Percentiles rank a stretch among this genome's conserved stretches.
These are phyloP conservation scores for Fusarium citri DNA, from an alignment of 2,329 filamentous ascomycete species.

Conservation along the genomic window DNA sequence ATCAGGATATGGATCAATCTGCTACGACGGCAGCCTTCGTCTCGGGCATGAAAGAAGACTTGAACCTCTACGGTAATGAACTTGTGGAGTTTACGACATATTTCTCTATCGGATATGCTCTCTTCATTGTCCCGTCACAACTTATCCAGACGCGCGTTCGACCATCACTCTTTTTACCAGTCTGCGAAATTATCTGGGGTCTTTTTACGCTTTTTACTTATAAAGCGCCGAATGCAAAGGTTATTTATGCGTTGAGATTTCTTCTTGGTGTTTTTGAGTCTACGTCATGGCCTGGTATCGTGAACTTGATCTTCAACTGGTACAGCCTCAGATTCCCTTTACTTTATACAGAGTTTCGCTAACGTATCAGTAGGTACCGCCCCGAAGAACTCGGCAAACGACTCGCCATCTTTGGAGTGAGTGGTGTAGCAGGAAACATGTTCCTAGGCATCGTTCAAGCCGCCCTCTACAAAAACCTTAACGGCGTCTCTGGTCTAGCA, in stretches of 20 bases:
- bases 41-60: conserved; percentile 41
- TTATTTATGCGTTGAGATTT: conserved; percentile 31
- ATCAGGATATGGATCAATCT: conserved; percentile 42
- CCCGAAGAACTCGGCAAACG: conserved; percentile 40
- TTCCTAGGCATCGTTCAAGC: conserved; percentile 42
- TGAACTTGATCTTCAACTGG: conserved; percentile 42
- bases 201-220: conserved; percentile 37
- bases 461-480: conserved; percentile 36
- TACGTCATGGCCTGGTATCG: conserved; percentile 41
- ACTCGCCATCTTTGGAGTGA: conserved; percentile 41
- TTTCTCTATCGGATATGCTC: conserved; percentile 41
- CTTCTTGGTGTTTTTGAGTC: conserved; percentile 42
- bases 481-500: conserved; percentile 34
- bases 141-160: conserved; percentile 40
- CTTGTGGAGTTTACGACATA: conserved; percentile 43
- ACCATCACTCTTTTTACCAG: conserved; percentile 36
- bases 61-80: conserved; percentile 33
- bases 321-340: too few species aligned
- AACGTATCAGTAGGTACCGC: conserved; percentile 33
- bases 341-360: too few species aligned
- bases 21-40: conserved; percentile 40
- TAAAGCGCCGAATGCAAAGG: conserved; percentile 34
- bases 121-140: conserved; percentile 41
- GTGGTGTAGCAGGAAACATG: conserved; percentile 42
- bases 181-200: conserved; percentile 41